phyloP scores from a whole-genome alignment of 192 early-diverging fungal genomes.

The Cetraspora pellucida region DNA sequence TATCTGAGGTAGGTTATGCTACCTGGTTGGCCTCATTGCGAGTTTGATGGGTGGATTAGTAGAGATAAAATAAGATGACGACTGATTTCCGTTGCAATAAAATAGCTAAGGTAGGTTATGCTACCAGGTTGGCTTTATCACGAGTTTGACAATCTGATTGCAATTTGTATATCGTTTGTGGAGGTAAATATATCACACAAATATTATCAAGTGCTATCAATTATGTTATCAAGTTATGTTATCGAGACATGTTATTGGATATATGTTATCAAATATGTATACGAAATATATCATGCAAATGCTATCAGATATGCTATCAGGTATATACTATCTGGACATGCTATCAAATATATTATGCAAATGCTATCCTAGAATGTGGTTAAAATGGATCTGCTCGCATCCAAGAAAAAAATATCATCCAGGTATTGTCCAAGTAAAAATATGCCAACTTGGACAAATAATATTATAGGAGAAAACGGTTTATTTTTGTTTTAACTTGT shows the following conservation, averaged over 20 bases:
- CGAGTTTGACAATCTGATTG: not conserved
- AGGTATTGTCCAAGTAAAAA: slow-evolving; percentile 23
- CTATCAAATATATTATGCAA: slow-evolving; percentile 19
- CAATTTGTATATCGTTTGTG: slow-evolving; percentile 1
- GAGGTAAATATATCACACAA: not conserved
- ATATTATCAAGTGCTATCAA: too few relatives aligned
- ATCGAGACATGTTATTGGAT: not conserved
- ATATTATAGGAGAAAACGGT: slow-evolving; percentile 25
- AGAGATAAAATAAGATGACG: too few relatives aligned
- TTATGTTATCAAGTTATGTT: too few relatives aligned
- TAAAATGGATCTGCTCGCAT: slow-evolving; percentile 29
- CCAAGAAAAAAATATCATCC: slow-evolving; percentile 29
- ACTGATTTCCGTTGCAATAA: too few relatives aligned
- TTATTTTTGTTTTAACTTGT: slow-evolving; percentile 32
- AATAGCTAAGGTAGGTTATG: too few relatives aligned
- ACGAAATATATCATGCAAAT: slow-evolving; percentile 4
- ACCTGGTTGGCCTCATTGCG: too few relatives aligned
- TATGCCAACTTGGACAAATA: slow-evolving; percentile 23
- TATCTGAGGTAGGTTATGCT: too few relatives aligned
- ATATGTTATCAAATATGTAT: slow-evolving; percentile 11
- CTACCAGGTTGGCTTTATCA: slow-evolving; percentile 3
- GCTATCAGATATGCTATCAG: slow-evolving; percentile 25
- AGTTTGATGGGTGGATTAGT: too few relatives aligned
- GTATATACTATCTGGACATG: too few relatives aligned
- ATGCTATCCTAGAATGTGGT: slow-evolving; percentile 27